Percentiles rank a stretch among this genome's conserved stretches.
phyloP scores from a whole-genome alignment of 164 flowering plant species.

The Dillenia suffruticosa region DNA sequence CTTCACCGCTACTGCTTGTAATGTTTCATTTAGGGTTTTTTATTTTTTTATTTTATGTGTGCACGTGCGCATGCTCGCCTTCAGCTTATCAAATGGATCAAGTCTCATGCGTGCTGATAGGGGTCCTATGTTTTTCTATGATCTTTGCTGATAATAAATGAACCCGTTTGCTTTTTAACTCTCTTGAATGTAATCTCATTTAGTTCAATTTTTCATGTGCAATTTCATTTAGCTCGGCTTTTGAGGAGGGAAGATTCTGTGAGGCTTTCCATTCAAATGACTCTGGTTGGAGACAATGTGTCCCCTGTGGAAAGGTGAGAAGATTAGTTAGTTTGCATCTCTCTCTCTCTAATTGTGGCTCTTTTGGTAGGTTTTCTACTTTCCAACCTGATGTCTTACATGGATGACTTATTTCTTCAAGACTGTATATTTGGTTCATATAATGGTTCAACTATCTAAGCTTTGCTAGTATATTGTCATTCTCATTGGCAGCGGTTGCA shows the following conservation, averaged over 20 bases:
- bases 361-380: slow-evolving; percentile 2
- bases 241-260: slow-evolving; percentile 67
- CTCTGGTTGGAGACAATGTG: slow-evolving; percentile 89
- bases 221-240: slow-evolving; percentile 45
- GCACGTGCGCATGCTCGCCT: no score
- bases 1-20: no score
- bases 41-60: no score
- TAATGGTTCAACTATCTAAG: neutral
- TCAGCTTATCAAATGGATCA: no score
- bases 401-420: neutral
- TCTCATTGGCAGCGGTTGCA: slow-evolving; percentile 66
- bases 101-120: no score
- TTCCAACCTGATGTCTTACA: neutral
- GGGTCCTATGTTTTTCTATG: neutral
- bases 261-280: slow-evolving; percentile 65
- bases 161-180: neutral
- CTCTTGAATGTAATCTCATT: no score
- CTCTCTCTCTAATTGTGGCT: neutral
- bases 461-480: neutral
- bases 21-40: no score
- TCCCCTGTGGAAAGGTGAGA: slow-evolving; percentile 83
- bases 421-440: slow-evolving; percentile 2
- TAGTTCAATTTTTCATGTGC: no score
- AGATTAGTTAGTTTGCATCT: neutral
- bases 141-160: neutral